Percentiles rank a stretch among this genome's conserved stretches.
Conservation (phyloP, 352 stramenopile genomes). For the Phytophthora niederhauseri region DNA sequence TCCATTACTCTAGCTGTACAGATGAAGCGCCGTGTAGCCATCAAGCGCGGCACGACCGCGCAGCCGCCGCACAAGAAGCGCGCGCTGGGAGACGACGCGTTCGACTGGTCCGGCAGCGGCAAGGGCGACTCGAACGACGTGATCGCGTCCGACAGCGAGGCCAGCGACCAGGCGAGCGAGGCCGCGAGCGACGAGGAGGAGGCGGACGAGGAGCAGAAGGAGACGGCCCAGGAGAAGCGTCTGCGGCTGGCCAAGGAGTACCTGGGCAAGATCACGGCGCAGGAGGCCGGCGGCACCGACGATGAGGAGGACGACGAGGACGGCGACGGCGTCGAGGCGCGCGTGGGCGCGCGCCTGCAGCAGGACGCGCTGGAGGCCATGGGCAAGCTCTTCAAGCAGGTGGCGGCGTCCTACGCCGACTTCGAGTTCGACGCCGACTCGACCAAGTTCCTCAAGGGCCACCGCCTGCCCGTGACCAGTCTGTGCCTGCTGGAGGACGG, state of each 20-base stretch:
- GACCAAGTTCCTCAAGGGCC: conserved; percentile 76
- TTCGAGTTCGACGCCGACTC: conserved; percentile 87
- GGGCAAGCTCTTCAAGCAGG: conserved; percentile 90
- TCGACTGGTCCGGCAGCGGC: conserved; percentile 64
- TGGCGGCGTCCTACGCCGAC: conserved; percentile 74
- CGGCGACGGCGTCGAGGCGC: conserved; percentile 69
- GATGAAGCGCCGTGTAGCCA: conserved; percentile 46
- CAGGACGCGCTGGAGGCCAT: conserved; percentile 86
- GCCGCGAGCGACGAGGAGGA: conserved; percentile 61
- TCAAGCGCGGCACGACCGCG: conserved; percentile 62
- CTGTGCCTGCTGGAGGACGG: conserved; percentile 91
- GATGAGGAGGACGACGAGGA: conserved; percentile 41
- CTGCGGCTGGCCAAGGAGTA: conserved; percentile 91
- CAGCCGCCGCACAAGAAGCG: conserved; percentile 63
- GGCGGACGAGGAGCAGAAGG: conserved; percentile 60
- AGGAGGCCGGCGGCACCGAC: conserved; percentile 52
- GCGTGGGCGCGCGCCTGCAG: conserved; percentile 79
- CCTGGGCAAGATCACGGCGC: conserved; percentile 79
- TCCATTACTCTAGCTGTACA: not conserved
- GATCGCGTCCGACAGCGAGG: conserved; percentile 79
- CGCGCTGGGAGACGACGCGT: conserved; percentile 77
- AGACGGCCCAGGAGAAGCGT: conserved; percentile 90
- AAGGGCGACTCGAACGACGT: conserved; percentile 53
- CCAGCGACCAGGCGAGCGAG: conserved; percentile 29
- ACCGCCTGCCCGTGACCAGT: conserved; percentile 87